Evolutionary conservation across 2,329 filamentous ascomycete species (phyloP), one percentile per base, ranked within the genome.

Genomic region (Cercospora sp.): DNA sequence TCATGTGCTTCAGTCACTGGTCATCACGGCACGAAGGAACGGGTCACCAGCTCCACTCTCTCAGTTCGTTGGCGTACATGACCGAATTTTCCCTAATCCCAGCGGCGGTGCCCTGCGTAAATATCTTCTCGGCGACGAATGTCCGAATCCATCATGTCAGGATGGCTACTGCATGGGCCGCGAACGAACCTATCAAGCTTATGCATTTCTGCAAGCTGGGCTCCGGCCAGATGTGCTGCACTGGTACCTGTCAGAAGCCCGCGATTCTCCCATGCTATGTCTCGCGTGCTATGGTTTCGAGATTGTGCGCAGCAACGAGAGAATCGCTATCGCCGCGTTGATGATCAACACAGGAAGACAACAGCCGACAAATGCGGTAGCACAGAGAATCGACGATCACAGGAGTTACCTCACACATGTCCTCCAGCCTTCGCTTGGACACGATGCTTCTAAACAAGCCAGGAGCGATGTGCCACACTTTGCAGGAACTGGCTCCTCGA

Each of bases 41-140:
- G 60, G 60, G n/a, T 8, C 42, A 2, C n/a, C 45, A 3, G 42
- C 23, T 18, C 60, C n/a, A 18, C 60, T 63, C 18, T 31, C 60
- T 1, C 42, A 55, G 0, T 48, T 33, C 16, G 28, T 53, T n/a
- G 30, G 18, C 42, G 4, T 10, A 8, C 9, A 16, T 3, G 60
- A 63, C 18, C 26, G n/a, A 9, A 9, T 63, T 5, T 63, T 63
- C n/a, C 26, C 48, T n/a, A 13, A 20, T 5, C 60, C 60, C n/a
- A 63, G 39, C 16, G 60, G 60, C 8, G 60, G 60, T 5, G 28
- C 36, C 18, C 9, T 63, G 16, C 42, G 60, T 2, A 51, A 48
- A 13, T 63, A 63, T 28, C 60, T 63, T 16, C 42, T 63, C 20
- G 45, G 33, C 20, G 42, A 53, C n/a, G n/a, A 8, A 31, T 63